Base-by-base conservation (phyloP, 345 rosid species). In the Acer saccharum region DNA sequence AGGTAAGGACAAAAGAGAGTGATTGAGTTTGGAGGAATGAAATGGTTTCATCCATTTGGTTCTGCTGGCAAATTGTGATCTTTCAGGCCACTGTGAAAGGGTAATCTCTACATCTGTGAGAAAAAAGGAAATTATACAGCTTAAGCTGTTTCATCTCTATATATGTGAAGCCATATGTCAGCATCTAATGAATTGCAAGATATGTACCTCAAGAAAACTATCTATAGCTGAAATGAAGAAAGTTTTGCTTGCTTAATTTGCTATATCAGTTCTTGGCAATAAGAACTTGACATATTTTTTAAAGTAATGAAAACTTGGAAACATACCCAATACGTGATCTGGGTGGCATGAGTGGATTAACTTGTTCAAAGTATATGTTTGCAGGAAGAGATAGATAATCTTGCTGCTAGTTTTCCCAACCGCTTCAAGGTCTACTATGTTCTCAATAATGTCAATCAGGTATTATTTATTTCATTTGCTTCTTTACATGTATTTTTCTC, bases 321-420 rank as follows among this genome's bases (percentile, higher is more conserved):
- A 58, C 27, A 58, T 18, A 10, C 11, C 21, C 25, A 6, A 65
- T 76, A 8, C 27, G 8, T 12, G 10, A 16, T 72, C 11, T 35
- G n/a, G 20, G 65, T 14, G 10, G 50, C 52, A 10, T 18, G n/a
- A 35, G 20, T 16, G 6, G 4, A 54, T 16, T 44, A 46, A 62
- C 77, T 6, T 50, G 46, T 29, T 63, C 43, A 10, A 23, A 41
- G 13, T 29, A 16, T 14, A 14, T 50, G 17, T 75, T 83, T 75
- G 39, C 89, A 90, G 93, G 89, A 87, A 74, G 96, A 91, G 84
- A 72, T 91, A 79, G 91, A 91, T 65, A 32, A 58, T 68, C 84
- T 91, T 79, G 80, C 86, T 7, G 41, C 69, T 23, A 80, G 57
- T 52, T 87, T 79, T 81, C 85, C 91, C 2, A 77, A 77, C 67